A percentile compares a stretch with the other conserved stretches of the same genome.
Conservation (phyloP, 768 basidiomycete species). For the Tylopilus subfusipes region DNA sequence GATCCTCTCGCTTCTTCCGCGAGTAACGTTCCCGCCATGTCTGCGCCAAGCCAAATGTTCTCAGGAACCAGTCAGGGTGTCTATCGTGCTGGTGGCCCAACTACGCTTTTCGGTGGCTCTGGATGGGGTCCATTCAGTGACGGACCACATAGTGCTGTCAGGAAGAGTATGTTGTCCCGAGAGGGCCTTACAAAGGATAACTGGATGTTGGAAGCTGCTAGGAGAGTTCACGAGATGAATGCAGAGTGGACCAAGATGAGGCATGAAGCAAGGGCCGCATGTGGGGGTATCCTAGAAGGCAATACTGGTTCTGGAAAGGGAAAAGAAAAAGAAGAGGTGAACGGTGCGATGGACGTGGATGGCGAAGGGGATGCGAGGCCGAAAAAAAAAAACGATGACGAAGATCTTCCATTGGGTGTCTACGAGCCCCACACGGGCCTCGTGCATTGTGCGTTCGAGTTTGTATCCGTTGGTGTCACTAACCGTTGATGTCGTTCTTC, state of each 20-base stretch:
- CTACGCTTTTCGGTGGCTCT: slow-evolving; percentile 82
- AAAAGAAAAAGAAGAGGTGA: slow-evolving; percentile 31
- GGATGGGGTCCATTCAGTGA: slow-evolving; percentile 89
- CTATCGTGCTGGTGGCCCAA: slow-evolving; percentile 89
- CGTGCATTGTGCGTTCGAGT: slow-evolving; percentile 59
- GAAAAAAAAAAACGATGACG: slow-evolving; percentile 30
- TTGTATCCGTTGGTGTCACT: background rate
- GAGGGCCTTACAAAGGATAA: slow-evolving; percentile 85
- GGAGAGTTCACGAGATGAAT: slow-evolving; percentile 59
- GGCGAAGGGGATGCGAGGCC: slow-evolving; percentile 26
- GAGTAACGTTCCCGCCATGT: slow-evolving; percentile 39
- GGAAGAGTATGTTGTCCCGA: slow-evolving; percentile 73
- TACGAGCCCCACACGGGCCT: slow-evolving; percentile 82
- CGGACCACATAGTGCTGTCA: slow-evolving; percentile 79
- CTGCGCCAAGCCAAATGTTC: slow-evolving; percentile 25
- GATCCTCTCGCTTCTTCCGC: slow-evolving; percentile 59
- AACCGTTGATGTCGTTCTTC: slow-evolving; percentile 4
- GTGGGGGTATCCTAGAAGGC: slow-evolving; percentile 46
- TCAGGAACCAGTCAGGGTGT: slow-evolving; percentile 59
- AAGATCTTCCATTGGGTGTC: slow-evolving; percentile 53
- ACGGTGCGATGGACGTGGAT: slow-evolving; percentile 29
- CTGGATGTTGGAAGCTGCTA: slow-evolving; percentile 86
- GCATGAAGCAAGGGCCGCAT: slow-evolving; percentile 48
- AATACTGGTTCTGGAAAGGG: slow-evolving; percentile 28
- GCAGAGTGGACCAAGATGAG: slow-evolving; percentile 61